Percentiles rank a stretch among this genome's conserved stretches.
phyloP scores from a whole-genome alignment of 179 eudicot species.

The Silene noctiflora region DNA sequence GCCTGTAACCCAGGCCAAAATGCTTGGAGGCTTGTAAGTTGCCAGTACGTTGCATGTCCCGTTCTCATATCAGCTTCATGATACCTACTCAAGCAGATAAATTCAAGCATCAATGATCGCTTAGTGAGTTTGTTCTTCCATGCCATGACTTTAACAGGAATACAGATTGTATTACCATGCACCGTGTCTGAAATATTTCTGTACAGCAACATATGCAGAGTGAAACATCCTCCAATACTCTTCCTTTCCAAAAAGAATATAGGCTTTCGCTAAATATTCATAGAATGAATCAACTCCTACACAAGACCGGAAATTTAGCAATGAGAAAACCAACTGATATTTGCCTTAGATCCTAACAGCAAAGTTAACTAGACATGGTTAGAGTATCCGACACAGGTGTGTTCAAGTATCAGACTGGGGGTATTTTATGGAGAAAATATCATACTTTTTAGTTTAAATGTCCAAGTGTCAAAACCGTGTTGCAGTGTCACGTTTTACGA shows the following conservation, averaged over 20 bases:
- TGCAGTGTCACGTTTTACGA: background rate
- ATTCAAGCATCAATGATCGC: constrained; percentile 3
- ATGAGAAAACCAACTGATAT: background rate
- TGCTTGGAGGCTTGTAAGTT: constrained; percentile 97
- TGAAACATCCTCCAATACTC: constrained; percentile 98
- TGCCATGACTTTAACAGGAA: background rate
- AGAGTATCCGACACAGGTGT: no score
- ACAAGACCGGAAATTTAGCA: constrained; percentile 17
- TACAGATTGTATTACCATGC: constrained; percentile 50
- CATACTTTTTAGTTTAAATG: no score
- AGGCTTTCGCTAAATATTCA: constrained; percentile 85
- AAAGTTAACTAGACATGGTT: no score
- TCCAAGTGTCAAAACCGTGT: no score
- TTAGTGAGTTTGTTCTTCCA: background rate
- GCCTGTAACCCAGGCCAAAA: constrained; percentile 99
- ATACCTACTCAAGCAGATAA: constrained; percentile 53
- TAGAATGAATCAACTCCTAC: constrained; percentile 96
- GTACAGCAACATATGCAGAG: constrained; percentile 87
- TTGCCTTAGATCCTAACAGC: background rate
- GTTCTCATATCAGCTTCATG: constrained; percentile 99
- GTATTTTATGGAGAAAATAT: no score
- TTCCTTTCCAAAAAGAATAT: constrained; percentile 85
- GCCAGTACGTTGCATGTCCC: constrained; percentile 92
- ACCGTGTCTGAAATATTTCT: constrained; percentile 89
- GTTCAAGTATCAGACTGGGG: no score